Evolutionary conservation across 257 asterid genomes (phyloP).

Genomic region (Scutellaria galericulata): DNA sequence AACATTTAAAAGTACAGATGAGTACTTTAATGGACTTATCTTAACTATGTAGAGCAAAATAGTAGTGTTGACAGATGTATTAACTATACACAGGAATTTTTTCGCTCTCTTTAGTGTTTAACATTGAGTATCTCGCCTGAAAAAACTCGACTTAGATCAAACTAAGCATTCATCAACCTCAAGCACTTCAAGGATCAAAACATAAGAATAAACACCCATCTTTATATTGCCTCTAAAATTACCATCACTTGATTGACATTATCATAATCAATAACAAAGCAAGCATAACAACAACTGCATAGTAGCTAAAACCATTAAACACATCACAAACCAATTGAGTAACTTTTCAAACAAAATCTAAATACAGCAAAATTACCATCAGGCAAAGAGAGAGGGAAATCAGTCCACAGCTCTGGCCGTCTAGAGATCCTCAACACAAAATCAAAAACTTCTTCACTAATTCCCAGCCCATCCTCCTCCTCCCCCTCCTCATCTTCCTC

Average conservation of each 20-base stretch:
- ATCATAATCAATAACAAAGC: background rate
- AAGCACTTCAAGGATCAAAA: constrained; percentile 4
- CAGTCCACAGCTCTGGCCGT: constrained; percentile 77
- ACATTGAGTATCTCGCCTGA: background rate
- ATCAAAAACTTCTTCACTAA: constrained; percentile 61
- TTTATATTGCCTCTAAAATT: background rate
- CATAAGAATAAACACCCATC: background rate
- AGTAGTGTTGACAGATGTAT: background rate
- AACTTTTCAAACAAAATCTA: background rate
- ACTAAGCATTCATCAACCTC: background rate
- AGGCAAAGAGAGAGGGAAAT: constrained; percentile 67
- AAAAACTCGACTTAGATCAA: background rate
- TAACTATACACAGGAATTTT: background rate
- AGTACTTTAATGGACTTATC: background rate
- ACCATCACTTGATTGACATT: constrained; percentile 10
- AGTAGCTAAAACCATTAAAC: background rate
- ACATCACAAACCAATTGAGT: background rate
- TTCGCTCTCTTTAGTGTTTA: background rate
- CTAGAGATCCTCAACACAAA: constrained; percentile 56
- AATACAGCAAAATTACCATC: constrained; percentile 45
- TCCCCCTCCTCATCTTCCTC: constrained; percentile 32
- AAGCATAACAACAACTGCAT: constrained; percentile 16
- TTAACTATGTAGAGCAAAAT: background rate
- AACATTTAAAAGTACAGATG: background rate
- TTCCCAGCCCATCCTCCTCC: constrained; percentile 50